Evolutionary conservation across 192 early-diverging fungal species (phyloP), one percentile per base, ranked within the genome.

Genomic region (Phycomyces nitens): DNA sequence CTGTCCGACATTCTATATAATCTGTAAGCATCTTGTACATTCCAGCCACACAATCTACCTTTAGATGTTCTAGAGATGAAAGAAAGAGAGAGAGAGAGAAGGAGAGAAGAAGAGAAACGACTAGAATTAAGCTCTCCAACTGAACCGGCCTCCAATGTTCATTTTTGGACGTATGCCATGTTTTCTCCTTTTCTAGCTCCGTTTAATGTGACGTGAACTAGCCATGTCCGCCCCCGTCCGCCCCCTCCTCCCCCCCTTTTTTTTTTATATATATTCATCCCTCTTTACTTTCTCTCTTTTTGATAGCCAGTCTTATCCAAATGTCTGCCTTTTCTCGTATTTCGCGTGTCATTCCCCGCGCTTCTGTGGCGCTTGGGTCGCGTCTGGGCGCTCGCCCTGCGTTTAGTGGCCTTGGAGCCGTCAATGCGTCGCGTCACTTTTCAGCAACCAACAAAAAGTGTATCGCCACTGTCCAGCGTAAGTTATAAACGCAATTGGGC

Each of bases 1-100:
- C 83, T 77, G 60, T 96, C 94, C 55, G 86, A 77, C 88, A 90
- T 88, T 34, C 49, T 34, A 34, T 34, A 34, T 5, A 5, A 34
- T 34, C 7, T 34, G 29, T 34, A 34, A 34, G 7, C 7, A 7
- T 34, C 29, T 2, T 47, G 12, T 18, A 47, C 41, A 10, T 42
- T 42, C 14, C 41, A 42, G 41, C 41, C n/a, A n/a, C 7, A 42
- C 14, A 42, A 42, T 10, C 41, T 14, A 42, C 7, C 41, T 14
- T 42, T 42, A 7, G 7, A 42, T 14, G 41, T 14, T 10, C 2
- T n/a, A 47, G 11, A 47, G 44, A 47, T 47, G 44, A 18, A 47
- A 47, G 18, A 18, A 47, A 11, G 3, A 47, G 44, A 14, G 12
- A 11, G 12, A 47, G 11, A 47, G 12, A 14, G 18, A 18, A 11